Base-by-base conservation (phyloP, 441 rosid species). In the Biscutella laevigata region DNA sequence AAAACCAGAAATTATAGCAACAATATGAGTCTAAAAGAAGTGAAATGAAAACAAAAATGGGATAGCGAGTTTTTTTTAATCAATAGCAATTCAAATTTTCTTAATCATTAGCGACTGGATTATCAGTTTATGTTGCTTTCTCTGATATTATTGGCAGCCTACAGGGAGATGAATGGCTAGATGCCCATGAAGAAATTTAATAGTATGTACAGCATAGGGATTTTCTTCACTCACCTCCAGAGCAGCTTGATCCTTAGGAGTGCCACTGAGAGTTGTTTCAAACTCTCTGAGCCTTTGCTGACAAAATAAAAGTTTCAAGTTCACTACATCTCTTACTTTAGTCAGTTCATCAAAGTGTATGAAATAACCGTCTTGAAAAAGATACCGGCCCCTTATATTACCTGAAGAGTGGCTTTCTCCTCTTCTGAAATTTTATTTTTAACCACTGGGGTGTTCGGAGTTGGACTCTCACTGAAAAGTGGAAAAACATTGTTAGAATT, bases 221-320 rank as follows among this genome's bases (percentile, higher is more conserved):
- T 43, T 39, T 40, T 43, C 37, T 47, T 35, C 41, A 83, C 96
- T 80, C 73, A 91, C 98, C 76, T 91, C 96, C 48, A 85, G 82
- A 24, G 84, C 94, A 66, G 62, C 49, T 59, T 81, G 74, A 76
- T 87, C 96, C 65, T 71, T 74, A 17, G 96, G 88, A 46, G 83
- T 74, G 59, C 58, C 49, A 40, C 46, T 55, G 24, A 91, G 81
- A 3, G 58, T 74, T 49, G 72, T 79, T 68, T 91, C 95, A 46
- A 74, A 91, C 66, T 80, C 76, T 67, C 76, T 77, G 66, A 91
- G 79, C 79, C 79, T 79, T 65, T 61, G 69, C 98, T 91, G 95
- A 59, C 54, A 74, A 45, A 60, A 42, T 32, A 25, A 17, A 24
- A 13, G 2, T n/a, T 20, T 39, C 1, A 15, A 35, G 63, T 27